These are phyloP conservation scores for Aspergillus costaricaensis DNA, from an alignment of 2,329 filamentous ascomycete genomes.

Conservation along the genomic window DNA sequence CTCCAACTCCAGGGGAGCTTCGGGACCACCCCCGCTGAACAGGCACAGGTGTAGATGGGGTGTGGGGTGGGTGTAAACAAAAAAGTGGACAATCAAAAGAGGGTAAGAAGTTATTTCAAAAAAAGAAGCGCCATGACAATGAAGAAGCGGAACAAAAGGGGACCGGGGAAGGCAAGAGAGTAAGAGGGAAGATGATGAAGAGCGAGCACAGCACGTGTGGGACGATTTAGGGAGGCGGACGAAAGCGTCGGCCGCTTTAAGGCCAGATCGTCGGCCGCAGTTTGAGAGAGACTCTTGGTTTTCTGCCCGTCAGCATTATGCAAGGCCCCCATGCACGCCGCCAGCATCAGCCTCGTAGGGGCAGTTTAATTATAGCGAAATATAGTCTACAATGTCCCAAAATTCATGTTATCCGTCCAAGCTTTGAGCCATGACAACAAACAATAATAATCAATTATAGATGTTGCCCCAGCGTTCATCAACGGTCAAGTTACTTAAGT, in stretches of 20 bases:
- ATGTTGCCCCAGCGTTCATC: neutral
- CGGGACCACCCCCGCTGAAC: conserved; percentile 11
- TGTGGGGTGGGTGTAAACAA: conserved; percentile 2
- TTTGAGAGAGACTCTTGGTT: conserved; percentile 1
- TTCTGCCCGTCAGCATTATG: neutral
- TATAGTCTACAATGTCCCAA: neutral
- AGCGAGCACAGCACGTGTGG: conserved; percentile 29
- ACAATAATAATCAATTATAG: neutral
- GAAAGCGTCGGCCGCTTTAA: conserved; percentile 34
- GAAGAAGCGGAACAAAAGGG: conserved; percentile 18
- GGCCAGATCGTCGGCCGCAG: conserved; percentile 38
- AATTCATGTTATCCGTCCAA: neutral
- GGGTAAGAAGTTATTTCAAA: conserved; percentile 33
- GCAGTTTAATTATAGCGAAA: neutral
- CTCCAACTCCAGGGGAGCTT: conserved; percentile 22
- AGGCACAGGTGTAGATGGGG: conserved; percentile 7
- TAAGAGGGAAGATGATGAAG: conserved; percentile 10
- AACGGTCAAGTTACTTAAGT: neutral
- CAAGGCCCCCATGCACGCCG: neutral
- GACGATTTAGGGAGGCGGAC: conserved; percentile 31
- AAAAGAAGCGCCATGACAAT: conserved; percentile 39
- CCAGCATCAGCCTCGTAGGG: neutral
- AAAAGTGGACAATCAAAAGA: conserved; percentile 28
- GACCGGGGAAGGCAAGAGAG: conserved; percentile 15
- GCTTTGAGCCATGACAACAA: neutral